Percentiles rank a stretch among this genome's conserved stretches.
These are phyloP conservation scores for Agrostemma githago DNA, from an alignment of 148 eudicot genomes.

Conservation along the genomic window DNA sequence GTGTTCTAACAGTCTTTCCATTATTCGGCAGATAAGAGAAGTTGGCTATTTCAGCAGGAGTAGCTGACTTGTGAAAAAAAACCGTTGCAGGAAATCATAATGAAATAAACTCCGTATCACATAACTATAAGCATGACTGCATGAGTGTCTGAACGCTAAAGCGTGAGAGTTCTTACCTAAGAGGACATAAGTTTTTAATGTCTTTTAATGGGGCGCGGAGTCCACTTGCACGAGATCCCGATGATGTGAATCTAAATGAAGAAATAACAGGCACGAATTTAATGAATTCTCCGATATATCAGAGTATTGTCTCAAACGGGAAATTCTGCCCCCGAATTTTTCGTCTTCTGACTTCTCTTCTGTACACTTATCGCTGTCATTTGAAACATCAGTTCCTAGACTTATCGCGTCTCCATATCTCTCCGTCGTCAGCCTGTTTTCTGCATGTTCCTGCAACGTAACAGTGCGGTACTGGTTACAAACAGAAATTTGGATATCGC, in stretches of 20 bases:
- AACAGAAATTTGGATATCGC: constrained; percentile 1
- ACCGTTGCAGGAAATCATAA: not conserved
- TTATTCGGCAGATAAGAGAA: constrained; percentile 49
- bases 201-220: constrained; percentile 89
- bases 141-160: no score
- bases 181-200: constrained; percentile 42
- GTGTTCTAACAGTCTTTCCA: constrained; percentile 27
- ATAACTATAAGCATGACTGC: no score
- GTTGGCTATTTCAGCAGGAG: constrained; percentile 47
- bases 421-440: constrained; percentile 32
- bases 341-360: constrained; percentile 36
- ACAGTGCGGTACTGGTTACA: not conserved
- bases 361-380: constrained; percentile 20
- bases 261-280: constrained; percentile 73
- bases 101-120: no score
- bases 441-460: constrained; percentile 36
- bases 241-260: constrained; percentile 53
- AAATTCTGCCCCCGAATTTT: constrained; percentile 76
- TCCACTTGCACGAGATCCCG: constrained; percentile 97
- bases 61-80: constrained; percentile 34
- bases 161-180: constrained; percentile 38
- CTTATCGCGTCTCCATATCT: constrained; percentile 10
- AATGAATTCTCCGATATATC: constrained; percentile 83
- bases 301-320: constrained; percentile 72
- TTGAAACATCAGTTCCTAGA: constrained; percentile 36